Percentiles rank a stretch among this genome's conserved stretches.
These are phyloP conservation scores for Lachancea nothofagi DNA, from an alignment of 805 yeast species.

Conservation along the genomic window DNA sequence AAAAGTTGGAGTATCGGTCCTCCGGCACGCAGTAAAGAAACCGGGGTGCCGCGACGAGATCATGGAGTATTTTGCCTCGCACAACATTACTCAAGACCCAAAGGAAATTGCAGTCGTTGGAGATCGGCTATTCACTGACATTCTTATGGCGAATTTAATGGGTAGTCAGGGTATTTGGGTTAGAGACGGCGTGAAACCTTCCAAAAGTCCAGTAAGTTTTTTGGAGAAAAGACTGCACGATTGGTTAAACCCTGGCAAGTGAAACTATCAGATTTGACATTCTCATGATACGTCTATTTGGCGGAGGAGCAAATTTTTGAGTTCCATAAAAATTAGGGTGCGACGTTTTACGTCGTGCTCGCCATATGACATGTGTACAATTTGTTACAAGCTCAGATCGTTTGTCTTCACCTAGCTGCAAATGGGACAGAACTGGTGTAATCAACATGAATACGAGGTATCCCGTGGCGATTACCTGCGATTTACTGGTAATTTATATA, in stretches of 20 bases:
- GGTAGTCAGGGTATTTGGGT: slow-evolving; percentile 84
- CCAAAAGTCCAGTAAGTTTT: slow-evolving; percentile 4
- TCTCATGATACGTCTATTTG: not conserved
- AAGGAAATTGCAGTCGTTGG: slow-evolving; percentile 80
- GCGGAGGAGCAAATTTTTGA: too few species aligned
- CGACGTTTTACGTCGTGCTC: not conserved
- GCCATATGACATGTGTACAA: not conserved
- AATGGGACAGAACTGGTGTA: too few species aligned
- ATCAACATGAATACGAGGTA: not conserved
- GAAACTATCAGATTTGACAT: not conserved
- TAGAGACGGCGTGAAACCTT: slow-evolving; percentile 56
- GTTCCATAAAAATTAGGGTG: not conserved
- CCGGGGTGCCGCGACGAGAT: slow-evolving; percentile 78
- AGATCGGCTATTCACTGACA: slow-evolving; percentile 85
- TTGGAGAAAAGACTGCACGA: slow-evolving; percentile 8
- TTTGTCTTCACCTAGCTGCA: too few species aligned
- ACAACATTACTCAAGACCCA: slow-evolving; percentile 43
- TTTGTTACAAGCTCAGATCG: too few species aligned
- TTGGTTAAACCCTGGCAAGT: slow-evolving; percentile 5
- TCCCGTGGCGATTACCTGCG: not conserved
- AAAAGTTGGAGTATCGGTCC: slow-evolving; percentile 61
- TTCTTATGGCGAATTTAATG: slow-evolving; percentile 91
- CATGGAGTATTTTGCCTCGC: slow-evolving; percentile 47
- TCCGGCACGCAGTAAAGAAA: slow-evolving; percentile 69
- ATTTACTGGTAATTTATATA: not conserved